phyloP scores from a whole-genome alignment of 2,329 filamentous ascomycete genomes.

The Fusarium fracticaudum region DNA sequence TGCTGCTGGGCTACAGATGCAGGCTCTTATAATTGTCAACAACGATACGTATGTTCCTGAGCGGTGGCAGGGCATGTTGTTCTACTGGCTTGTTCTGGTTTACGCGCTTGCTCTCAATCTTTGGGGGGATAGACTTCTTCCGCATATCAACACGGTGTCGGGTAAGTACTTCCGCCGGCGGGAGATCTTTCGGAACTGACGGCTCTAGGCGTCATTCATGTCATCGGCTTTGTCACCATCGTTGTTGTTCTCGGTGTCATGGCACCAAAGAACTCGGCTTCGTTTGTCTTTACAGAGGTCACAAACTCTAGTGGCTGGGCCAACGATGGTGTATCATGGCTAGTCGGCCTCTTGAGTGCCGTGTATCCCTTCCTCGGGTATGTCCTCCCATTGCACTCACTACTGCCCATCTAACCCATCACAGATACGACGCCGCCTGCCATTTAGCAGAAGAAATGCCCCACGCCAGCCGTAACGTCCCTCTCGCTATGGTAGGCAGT shows the following conservation, averaged over 20 bases:
- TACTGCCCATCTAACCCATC: background rate
- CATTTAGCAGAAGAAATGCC: constrained; percentile 49
- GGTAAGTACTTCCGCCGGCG: background rate
- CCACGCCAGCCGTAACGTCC: constrained; percentile 46
- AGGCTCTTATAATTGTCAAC: constrained; percentile 56
- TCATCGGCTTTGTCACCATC: constrained; percentile 42
- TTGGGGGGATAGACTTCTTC: constrained; percentile 51
- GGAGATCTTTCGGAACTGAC: background rate
- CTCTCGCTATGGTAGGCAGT: constrained; percentile 48
- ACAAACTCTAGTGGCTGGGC: constrained; percentile 47
- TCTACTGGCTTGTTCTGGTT: constrained; percentile 56
- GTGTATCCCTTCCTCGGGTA: constrained; percentile 49
- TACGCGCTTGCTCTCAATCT: constrained; percentile 54
- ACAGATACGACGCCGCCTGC: constrained; percentile 48
- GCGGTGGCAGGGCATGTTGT: constrained; percentile 57
- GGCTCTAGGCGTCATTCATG: constrained; percentile 39
- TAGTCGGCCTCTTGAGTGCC: constrained; percentile 45
- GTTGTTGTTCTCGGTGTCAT: constrained; percentile 45
- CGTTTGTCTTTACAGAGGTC: constrained; percentile 47
- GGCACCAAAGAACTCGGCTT: constrained; percentile 43
- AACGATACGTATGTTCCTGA: constrained; percentile 51
- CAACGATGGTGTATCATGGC: constrained; percentile 46
- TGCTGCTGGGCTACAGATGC: constrained; percentile 54
- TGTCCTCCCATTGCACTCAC: background rate
- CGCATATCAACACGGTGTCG: constrained; percentile 47